Evolutionary conservation across 345 rosid genomes (phyloP).

Genomic region (Lumnitzera littorea): DNA sequence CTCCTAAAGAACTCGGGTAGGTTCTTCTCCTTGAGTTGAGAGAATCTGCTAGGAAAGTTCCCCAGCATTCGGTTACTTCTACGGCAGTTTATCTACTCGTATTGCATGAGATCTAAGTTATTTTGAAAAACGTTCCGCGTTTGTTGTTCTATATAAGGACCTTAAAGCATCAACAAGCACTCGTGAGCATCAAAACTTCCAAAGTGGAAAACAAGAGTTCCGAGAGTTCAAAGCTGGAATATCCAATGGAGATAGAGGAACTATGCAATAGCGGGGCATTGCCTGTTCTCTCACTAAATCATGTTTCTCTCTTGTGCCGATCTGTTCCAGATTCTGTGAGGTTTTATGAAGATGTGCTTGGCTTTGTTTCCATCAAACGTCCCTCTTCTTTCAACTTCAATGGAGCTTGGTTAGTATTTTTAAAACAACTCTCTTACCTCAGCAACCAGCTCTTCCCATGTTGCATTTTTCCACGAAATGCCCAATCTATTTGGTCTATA

Average conservation of each 20-base stretch:
- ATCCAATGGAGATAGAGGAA: constrained; percentile 22
- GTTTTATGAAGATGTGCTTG: constrained; percentile 43
- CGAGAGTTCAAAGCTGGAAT: not conserved
- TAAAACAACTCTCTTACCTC: not conserved
- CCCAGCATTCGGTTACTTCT: constrained; percentile 7
- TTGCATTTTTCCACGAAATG: too few relatives aligned
- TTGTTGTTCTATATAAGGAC: constrained; percentile 16
- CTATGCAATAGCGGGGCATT: constrained; percentile 24
- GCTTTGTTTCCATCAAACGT: constrained; percentile 47
- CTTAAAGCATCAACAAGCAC: not conserved
- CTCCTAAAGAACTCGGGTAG: too few relatives aligned
- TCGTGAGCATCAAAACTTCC: not conserved
- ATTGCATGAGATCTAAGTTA: too few relatives aligned
- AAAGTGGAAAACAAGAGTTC: not conserved
- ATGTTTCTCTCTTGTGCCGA: constrained; percentile 40
- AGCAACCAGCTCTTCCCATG: too few relatives aligned
- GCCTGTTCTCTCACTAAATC: constrained; percentile 47
- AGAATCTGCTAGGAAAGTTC: constrained; percentile 38
- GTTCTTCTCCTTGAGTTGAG: not conserved
- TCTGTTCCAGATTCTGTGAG: constrained; percentile 37
- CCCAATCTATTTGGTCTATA: too few relatives aligned
- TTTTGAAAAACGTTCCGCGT: too few relatives aligned
- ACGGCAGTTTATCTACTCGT: not conserved
- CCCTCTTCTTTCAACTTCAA: constrained; percentile 62
- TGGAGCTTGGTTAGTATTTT: constrained; percentile 39